A percentile compares a stretch with the other conserved stretches of the same genome.
Evolutionary conservation across 75 land plant genomes (phyloP).

Genomic region (Adiantum capillusveneris): DNA sequence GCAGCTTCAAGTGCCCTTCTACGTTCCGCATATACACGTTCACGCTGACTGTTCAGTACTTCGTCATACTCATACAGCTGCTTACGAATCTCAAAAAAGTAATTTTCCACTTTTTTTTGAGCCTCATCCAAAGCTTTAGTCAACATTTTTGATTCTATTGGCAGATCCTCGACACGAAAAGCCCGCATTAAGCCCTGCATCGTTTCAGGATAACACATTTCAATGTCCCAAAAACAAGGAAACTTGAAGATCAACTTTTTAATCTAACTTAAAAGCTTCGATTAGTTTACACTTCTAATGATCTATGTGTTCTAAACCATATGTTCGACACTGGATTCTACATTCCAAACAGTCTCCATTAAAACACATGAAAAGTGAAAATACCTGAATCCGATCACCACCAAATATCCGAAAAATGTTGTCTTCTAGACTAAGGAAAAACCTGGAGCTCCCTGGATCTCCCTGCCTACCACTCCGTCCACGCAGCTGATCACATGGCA

Average conservation of each 20-base stretch:
- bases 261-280: no score
- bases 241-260: no score
- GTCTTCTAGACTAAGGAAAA: conserved; percentile 97
- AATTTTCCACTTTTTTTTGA: conserved; percentile 94
- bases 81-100: conserved; percentile 95
- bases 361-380: no score
- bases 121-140: conserved; percentile 97
- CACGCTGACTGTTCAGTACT: conserved; percentile 96
- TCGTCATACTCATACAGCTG: conserved; percentile 96
- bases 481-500: conserved; percentile 46
- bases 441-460: conserved; percentile 98
- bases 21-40: conserved; percentile 92
- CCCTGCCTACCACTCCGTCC: conserved; percentile 99
- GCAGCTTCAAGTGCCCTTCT: conserved; percentile 86
- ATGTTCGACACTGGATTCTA: no score
- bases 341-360: no score
- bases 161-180: conserved; percentile 93
- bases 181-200: conserved; percentile 97
- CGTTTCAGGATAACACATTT: no score
- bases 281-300: no score
- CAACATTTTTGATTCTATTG: conserved; percentile 93
- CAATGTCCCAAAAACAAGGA: no score
- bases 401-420: conserved; percentile 96
- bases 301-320: no score
- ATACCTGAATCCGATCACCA: conserved; percentile 96